Base-by-base conservation (phyloP, 129 eudicot species). In the Lactuca sativa region DNA sequence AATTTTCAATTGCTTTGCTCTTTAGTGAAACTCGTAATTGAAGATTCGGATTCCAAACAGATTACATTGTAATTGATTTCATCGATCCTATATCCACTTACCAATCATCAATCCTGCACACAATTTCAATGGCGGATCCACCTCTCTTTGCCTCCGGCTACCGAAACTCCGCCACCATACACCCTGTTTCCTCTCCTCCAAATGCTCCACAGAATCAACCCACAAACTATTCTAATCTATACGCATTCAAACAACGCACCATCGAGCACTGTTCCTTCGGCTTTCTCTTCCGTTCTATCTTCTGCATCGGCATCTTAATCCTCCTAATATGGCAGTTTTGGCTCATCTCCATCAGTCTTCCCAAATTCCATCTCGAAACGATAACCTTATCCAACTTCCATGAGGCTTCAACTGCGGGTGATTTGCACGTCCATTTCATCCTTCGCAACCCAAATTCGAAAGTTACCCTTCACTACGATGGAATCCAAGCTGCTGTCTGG, bases 311-410 rank as follows among this genome's bases (percentile, higher is more conserved):
- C 17, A 86, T 85, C 41, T 21, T 86, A 48, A n/a, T 82, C 66
- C 78, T 92, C 86, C 84, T 86, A 67, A 70, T 18, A 18, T 18
- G 21, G 21, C 21, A 18, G 21, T 18, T 84, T 7, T 92, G 95
- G 95, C 84, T 88, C 2, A 62, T 92, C 52, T 89, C 88, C 82
- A 90, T 95, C 25, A 96, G 81, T 12, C 67, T 88, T 57, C 97
- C 96, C 14, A 60, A 78, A 48, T 86, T 92, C 80, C 85, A 83
- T 10, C 79, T 92, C 57, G 73, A 86, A 18, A 67, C 87, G 16
- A 56, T 84, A 49, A 40, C 83, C 15, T 52, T 88, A 31, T 51
- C 91, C 15, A 80, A 86, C 75, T 73, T 92, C 74, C 78, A 74
- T 9, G 40, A 41, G 15, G 64, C 86, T 9, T 53, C 72, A 9